Percentiles rank a stretch among this genome's conserved stretches.
Evolutionary conservation across 139 green algal genomes (phyloP).

Genomic region (Trebouxia sp.): DNA sequence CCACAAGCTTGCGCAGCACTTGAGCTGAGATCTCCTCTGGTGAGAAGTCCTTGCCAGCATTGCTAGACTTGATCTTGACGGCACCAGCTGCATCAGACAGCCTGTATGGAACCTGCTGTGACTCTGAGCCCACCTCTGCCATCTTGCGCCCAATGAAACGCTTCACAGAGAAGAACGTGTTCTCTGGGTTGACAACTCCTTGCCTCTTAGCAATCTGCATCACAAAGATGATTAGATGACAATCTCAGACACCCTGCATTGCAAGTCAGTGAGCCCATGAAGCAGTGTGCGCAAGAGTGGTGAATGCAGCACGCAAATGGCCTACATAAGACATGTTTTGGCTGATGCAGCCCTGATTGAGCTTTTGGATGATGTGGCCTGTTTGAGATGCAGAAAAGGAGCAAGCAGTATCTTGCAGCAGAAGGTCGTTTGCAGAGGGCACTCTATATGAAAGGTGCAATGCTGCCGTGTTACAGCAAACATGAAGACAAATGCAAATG

Average conservation of each 20-base stretch:
- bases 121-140: constrained; percentile 89
- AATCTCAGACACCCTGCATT: background rate
- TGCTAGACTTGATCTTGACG: constrained; percentile 94
- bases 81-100: constrained; percentile 83
- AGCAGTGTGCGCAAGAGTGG: too few species aligned
- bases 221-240: background rate
- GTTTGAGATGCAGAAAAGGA: too few species aligned
- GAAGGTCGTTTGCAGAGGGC: too few species aligned
- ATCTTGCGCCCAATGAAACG: constrained; percentile 97
- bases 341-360: too few species aligned
- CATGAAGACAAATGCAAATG: too few species aligned
- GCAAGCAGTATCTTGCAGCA: too few species aligned
- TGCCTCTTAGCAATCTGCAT: constrained; percentile 98
- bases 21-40: constrained; percentile 96
- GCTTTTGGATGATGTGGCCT: too few species aligned
- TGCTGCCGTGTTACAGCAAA: too few species aligned
- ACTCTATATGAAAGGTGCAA: too few species aligned
- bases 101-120: constrained; percentile 91
- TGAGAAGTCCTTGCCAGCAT: constrained; percentile 94
- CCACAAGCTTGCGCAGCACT: constrained; percentile 81
- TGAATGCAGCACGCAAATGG: too few species aligned
- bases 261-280: background rate
- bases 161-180: constrained; percentile 99
- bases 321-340: too few species aligned
- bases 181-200: constrained; percentile 98